A percentile compares a stretch with the other conserved stretches of the same genome.
Evolutionary conservation across 2,329 filamentous ascomycete species (phyloP).

Genomic region (Botrytis deweyae): DNA sequence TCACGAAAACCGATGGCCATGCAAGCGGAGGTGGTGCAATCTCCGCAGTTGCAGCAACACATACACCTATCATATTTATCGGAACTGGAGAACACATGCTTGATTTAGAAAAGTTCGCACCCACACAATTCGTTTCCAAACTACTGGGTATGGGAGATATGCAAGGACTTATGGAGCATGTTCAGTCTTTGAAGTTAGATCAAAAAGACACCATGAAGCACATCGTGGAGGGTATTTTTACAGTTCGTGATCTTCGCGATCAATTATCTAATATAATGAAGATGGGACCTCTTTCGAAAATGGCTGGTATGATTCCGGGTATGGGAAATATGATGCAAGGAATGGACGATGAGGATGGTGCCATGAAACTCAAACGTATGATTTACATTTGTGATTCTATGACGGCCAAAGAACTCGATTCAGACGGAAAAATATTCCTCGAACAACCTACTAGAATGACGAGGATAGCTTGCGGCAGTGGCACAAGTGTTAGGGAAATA

Average conservation of each 20-base stretch:
- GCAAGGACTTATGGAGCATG: conserved; percentile 90
- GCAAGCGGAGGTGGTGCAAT: conserved; percentile 96
- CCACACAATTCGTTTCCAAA: conserved; percentile 90
- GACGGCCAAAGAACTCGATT: conserved; percentile 93
- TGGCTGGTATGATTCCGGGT: conserved; percentile 98
- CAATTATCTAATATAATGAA: conserved; percentile 99
- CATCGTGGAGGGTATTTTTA: conserved; percentile 95
- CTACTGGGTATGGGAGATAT: conserved; percentile 97
- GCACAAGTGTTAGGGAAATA: conserved; percentile 87
- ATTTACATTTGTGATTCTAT: conserved; percentile 99
- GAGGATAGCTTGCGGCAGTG: conserved; percentile 82
- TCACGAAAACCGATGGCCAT: conserved; percentile 97
- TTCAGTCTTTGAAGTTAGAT: conserved; percentile 91
- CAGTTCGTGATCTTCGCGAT: conserved; percentile 88
- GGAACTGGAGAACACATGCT: conserved; percentile 97
- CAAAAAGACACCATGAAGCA: conserved; percentile 99
- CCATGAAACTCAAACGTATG: conserved; percentile 92
- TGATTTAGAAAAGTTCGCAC: conserved; percentile 88
- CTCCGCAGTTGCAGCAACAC: conserved; percentile 92
- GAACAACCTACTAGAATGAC: conserved; percentile 93
- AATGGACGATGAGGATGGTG: conserved; percentile 97
- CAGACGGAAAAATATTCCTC: conserved; percentile 90
- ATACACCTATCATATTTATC: conserved; percentile 96
- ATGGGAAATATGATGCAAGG: conserved; percentile 91
- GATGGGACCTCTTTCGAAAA: conserved; percentile 96